Evolutionary conservation across 2,329 filamentous ascomycete species (phyloP), one percentile per base, ranked within the genome.

Genomic region (Paecilomyces sp.): DNA sequence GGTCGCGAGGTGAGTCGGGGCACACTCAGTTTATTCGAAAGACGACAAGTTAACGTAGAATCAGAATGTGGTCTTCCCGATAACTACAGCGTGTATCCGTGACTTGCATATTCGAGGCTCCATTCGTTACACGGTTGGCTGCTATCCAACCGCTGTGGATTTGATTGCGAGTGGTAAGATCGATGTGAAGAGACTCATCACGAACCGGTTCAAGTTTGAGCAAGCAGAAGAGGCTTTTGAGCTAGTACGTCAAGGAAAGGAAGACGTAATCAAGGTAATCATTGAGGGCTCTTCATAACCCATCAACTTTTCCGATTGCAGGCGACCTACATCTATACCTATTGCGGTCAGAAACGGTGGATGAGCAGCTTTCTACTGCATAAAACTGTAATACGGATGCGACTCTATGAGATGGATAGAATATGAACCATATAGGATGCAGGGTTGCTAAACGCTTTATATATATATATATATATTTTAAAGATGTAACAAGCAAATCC

Each of bases 91-190:
- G 83, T 83, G 79, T 60, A 80, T 79, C 60, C 73, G 77, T 4
- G 82, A 73, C 0, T 65, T 84, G 54, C 78, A 68, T 2, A 72
- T 83, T 61, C 77, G 79, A 57, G 82, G 81, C 1, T 81, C 77
- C 0, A 82, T 84, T 57, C 73, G 81, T 2, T 85, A 84, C 61
- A 76, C 74, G 3, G 70, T 75, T 0, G 81, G 81, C 0, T 80
- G 77, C 62, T 84, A 83, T 65, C 76, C 79, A 0, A 65, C 74
- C 4, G 82, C 82, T 0, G 71, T 85, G 0, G 72, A 80, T 50
- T 68, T 85, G 6, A 73, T 84, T n/a, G 74, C 78, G 0, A 75
- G 71, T n/a, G 78, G 80, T 0, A 81, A 80, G 61, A 68, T 66
- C 41, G 62, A 70, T 56, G 71, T 74, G 2, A 75, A 77, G 65